Conservation (phyloP, 2,329 filamentous ascomycete species). For the Neurospora crassa region DNA sequence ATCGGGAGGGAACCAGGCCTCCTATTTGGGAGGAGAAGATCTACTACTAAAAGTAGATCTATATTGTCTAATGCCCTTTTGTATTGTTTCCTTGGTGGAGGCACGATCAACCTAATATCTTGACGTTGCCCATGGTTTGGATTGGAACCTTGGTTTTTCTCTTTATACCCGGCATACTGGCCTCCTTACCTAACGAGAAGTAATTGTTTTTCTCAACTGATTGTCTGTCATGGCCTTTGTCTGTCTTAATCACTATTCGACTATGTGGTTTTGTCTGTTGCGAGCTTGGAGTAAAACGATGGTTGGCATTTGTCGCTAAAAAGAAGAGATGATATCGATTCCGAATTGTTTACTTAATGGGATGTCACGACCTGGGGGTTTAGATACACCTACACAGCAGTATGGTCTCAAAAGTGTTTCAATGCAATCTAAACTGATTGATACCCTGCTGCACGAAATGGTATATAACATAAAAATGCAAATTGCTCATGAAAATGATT, state of each 20-base stretch:
- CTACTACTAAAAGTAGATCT: conserved; percentile 19
- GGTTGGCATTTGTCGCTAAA: not conserved
- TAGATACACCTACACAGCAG: not conserved
- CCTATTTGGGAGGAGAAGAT: conserved; percentile 29
- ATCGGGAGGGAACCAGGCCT: conserved; percentile 23
- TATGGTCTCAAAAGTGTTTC: not conserved
- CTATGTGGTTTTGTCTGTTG: not conserved
- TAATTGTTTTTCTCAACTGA: not conserved
- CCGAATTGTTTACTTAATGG: not conserved
- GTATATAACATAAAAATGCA: not conserved
- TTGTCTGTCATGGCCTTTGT: not conserved
- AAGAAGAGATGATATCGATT: not conserved
- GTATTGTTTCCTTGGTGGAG: not conserved
- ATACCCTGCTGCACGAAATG: not conserved
- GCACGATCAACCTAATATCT: not conserved
- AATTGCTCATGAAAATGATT: not conserved
- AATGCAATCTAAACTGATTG: not conserved
- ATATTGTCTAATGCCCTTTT: not conserved
- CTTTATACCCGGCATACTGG: not conserved
- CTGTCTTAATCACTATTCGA: not conserved
- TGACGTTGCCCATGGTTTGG: not conserved
- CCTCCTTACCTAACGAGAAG: not conserved
- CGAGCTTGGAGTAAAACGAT: not conserved
- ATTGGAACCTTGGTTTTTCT: not conserved
- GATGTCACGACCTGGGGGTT: not conserved